phyloP scores from a whole-genome alignment of 352 stramenopile species.

The Phytophthora rubi region DNA sequence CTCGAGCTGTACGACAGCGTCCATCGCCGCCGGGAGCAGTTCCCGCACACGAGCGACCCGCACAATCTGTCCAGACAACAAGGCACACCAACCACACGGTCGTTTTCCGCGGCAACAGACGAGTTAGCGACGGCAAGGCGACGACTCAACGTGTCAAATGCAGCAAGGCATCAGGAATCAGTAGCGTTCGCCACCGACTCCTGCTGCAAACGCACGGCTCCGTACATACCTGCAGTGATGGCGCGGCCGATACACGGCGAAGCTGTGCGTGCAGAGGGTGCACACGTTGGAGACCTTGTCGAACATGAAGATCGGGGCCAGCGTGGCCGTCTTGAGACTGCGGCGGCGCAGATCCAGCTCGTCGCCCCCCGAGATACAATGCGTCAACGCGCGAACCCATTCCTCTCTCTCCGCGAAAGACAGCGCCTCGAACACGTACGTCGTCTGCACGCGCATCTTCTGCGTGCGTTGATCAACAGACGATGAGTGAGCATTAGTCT shows the following conservation, averaged over 20 bases:
- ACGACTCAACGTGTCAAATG: conserved; percentile 25
- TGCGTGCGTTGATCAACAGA: conserved; percentile 16
- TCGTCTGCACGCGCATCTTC: conserved; percentile 44
- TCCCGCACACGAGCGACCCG: conserved; percentile 81
- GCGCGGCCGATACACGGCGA: conserved; percentile 81
- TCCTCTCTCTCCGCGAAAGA: conserved; percentile 71
- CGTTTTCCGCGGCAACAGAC: conserved; percentile 25
- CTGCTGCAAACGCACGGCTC: neutral
- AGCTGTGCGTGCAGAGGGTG: conserved; percentile 84
- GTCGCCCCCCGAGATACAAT: conserved; percentile 72
- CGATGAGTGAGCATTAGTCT: conserved; percentile 21
- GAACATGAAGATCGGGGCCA: conserved; percentile 89
- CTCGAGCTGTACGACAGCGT: conserved; percentile 75
- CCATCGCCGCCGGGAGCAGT: conserved; percentile 84
- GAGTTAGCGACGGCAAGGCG: conserved; percentile 30
- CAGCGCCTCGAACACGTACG: conserved; percentile 75
- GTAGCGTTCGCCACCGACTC: conserved; percentile 1
- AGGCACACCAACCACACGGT: conserved; percentile 14
- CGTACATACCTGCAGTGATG: conserved; percentile 80
- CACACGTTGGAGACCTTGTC: conserved; percentile 88
- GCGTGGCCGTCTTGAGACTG: conserved; percentile 73
- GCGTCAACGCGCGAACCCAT: conserved; percentile 79
- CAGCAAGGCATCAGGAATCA: conserved; percentile 7
- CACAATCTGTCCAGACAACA: conserved; percentile 59
- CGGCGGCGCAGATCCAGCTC: conserved; percentile 66